phyloP scores from a whole-genome alignment of 2,329 filamentous ascomycete genomes.

The Lachnellula occidentalis region DNA sequence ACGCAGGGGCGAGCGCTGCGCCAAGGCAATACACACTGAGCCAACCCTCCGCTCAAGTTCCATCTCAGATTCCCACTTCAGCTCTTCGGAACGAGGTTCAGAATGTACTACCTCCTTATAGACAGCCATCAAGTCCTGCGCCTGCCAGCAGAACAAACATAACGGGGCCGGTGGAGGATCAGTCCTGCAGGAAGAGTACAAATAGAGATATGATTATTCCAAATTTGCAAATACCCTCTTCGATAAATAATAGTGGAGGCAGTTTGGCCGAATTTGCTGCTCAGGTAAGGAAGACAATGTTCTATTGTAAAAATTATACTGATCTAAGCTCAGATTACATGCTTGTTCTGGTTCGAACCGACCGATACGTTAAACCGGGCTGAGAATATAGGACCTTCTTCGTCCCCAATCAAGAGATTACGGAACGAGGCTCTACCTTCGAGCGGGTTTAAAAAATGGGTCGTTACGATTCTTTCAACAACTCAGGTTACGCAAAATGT shows the following conservation, averaged over 20 bases:
- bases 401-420: conserved; percentile 48
- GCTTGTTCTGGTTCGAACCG: conserved; percentile 95
- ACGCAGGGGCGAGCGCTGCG: conserved; percentile 4
- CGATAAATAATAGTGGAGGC: conserved; percentile 70
- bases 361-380: conserved; percentile 72
- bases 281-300: conserved; percentile 47
- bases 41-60: conserved; percentile 10
- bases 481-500: conserved; percentile 97
- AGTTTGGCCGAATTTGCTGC: conserved; percentile 79
- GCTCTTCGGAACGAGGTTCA: conserved; percentile 26
- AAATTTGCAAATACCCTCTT: conserved; percentile 62
- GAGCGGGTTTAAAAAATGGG: conserved; percentile 86
- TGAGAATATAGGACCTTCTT: conserved; percentile 42
- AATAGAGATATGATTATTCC: conserved; percentile 24
- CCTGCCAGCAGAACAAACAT: conserved; percentile 13
- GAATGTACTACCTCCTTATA: conserved; percentile 6
- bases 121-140: conserved; percentile 20
- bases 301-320: neutral
- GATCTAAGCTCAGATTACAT: conserved; percentile 66
- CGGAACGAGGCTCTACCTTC: conserved; percentile 69
- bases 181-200: conserved; percentile 18
- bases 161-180: conserved; percentile 15
- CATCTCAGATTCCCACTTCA: conserved; percentile 12
- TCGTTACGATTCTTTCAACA: conserved; percentile 81
- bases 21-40: conserved; percentile 9